Evolutionary conservation across 768 basidiomycete genomes (phyloP), one percentile per base, ranked within the genome.

Genomic region (Tulasnella sp.): DNA sequence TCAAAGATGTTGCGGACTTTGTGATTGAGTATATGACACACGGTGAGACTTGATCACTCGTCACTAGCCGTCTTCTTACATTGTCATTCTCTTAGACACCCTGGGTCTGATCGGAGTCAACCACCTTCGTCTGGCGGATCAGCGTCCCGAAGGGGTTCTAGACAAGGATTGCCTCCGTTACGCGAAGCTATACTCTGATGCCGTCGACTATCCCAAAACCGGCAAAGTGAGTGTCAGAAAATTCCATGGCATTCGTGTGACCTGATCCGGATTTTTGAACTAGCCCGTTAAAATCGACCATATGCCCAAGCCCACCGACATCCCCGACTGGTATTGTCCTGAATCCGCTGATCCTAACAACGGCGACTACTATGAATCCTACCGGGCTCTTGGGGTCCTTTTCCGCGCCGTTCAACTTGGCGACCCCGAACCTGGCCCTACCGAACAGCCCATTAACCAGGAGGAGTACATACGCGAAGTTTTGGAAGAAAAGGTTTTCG

Each of bases 111-210:
- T 84, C 40, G 81, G 82, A 2, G 80, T 78, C 1, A 77, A 82
- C 24, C 83, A 83, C 41, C 81, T 83, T 3, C 76, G 69, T 14
- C 76, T 83, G 44, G 84, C 84, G 34, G 84, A 84, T 74, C 78
- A 75, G n/a, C 73, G 80, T 50, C 48, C 80, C 1, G 46, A 82
- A 18, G 83, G 83, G 18, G 81, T 83, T 14, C 75, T 50, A 46
- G 75, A 81, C 34, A 54, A 72, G 2, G 82, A 83, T 16, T 84
- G 84, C 60, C 69, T 83, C 18, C 46, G 73, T 7, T 80, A 84
- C 16, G 83, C 83, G 0, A 82, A 81, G 50, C 80, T 82, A 6
- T 82, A 84, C 54, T 83, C 82, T 5, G 44, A 28, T 24, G 82
- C 83, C 12, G 78, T 83, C 22, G 83, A 83, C 81, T 82, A 60